These are phyloP conservation scores for Fomitopsis pinicola DNA, from an alignment of 1,284 basidiomycete species.

Conservation along the genomic window DNA sequence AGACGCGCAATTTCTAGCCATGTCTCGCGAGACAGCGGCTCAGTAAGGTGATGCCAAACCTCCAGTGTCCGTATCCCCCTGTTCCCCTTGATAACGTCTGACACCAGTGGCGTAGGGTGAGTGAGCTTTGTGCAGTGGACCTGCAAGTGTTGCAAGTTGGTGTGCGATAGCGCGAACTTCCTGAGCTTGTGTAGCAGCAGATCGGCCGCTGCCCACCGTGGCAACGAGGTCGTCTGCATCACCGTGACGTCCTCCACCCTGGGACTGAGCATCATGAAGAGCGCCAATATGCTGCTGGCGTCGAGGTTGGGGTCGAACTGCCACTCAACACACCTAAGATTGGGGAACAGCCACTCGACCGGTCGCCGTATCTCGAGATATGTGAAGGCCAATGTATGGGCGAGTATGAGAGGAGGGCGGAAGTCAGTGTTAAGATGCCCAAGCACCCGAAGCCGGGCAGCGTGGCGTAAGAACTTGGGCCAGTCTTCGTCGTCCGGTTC, in stretches of 20 bases:
- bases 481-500: slow-evolving; percentile 10
- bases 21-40: not conserved
- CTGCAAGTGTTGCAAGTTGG: not conserved
- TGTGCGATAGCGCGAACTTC: not conserved
- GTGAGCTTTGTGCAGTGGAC: not conserved
- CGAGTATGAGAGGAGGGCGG: not conserved
- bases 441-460: slow-evolving; percentile 8
- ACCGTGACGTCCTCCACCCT: slow-evolving; percentile 8
- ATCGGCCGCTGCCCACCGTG: not conserved
- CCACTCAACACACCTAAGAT: slow-evolving; percentile 13
- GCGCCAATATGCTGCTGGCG: slow-evolving; percentile 1
- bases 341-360: slow-evolving; percentile 9
- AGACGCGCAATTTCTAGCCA: not conserved
- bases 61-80: not conserved
- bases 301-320: not conserved
- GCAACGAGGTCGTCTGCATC: not conserved
- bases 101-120: not conserved
- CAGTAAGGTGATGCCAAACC: not conserved
- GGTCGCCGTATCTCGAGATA: slow-evolving; percentile 1
- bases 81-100: not conserved
- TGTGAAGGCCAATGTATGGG: not conserved
- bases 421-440: not conserved
- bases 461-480: slow-evolving; percentile 11
- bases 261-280: slow-evolving; percentile 13
- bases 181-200: not conserved